These are phyloP conservation scores for Monilinia polystroma DNA, from an alignment of 2,329 filamentous ascomycete species.

Conservation along the genomic window DNA sequence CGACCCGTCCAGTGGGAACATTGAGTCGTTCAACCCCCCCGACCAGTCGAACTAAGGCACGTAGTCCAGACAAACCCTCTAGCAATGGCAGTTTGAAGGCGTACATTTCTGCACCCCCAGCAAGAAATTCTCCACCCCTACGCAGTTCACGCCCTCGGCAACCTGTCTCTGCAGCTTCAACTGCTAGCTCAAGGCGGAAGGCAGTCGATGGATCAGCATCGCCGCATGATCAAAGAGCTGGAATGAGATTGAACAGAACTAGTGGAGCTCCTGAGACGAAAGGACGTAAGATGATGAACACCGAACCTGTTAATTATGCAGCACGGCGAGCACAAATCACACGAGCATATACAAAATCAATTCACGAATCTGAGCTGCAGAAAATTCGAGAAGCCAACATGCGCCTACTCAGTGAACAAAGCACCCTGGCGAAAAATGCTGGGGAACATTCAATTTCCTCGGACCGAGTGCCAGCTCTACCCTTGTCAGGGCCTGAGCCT, in stretches of 20 bases:
- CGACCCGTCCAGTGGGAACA: conserved; percentile 31
- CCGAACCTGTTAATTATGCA: conserved; percentile 81
- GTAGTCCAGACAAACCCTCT: conserved; percentile 29
- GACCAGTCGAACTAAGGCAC: conserved; percentile 39
- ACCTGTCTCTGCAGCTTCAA: conserved; percentile 71
- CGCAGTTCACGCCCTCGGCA: conserved; percentile 80
- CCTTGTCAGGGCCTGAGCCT: conserved; percentile 23
- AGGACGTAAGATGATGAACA: conserved; percentile 51
- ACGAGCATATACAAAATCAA: conserved; percentile 80
- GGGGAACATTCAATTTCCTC: background rate
- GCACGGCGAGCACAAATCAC: conserved; percentile 79
- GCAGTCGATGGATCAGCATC: conserved; percentile 49
- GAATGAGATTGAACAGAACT: conserved; percentile 37
- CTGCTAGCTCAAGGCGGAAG: conserved; percentile 67
- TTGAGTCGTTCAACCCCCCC: conserved; percentile 41
- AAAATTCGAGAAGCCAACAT: conserved; percentile 47
- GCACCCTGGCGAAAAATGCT: background rate
- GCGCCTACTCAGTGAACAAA: conserved; percentile 37
- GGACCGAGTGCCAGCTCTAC: conserved; percentile 21
- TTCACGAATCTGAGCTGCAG: conserved; percentile 67
- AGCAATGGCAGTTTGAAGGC: conserved; percentile 64
- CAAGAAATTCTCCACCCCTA: conserved; percentile 74
- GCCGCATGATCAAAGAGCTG: conserved; percentile 32
- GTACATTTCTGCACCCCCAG: conserved; percentile 67
- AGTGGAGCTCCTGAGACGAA: conserved; percentile 38